These are phyloP conservation scores for Fraxinus ornus DNA, from an alignment of 305 asterid genomes.

Conservation along the genomic window DNA sequence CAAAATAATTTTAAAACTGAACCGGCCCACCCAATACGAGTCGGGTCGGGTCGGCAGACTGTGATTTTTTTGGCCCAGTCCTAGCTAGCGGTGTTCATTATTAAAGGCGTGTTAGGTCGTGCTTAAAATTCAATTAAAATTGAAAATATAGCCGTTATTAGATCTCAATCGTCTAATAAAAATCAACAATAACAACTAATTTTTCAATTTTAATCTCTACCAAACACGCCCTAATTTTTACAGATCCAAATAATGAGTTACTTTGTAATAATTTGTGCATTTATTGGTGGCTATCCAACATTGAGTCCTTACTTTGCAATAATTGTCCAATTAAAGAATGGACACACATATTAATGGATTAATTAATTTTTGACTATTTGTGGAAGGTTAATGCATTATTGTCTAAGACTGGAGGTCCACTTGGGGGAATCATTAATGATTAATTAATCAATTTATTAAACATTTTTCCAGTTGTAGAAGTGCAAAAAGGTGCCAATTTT, in stretches of 20 bases:
- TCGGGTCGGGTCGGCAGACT: no score
- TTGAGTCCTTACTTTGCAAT: not conserved
- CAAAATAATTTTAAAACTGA: no score
- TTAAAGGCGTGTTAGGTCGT: no score
- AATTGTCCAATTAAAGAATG: not conserved
- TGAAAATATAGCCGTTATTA: no score
- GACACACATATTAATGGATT: not conserved
- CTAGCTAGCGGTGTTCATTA: not conserved
- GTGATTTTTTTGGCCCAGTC: no score
- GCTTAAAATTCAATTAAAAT: no score
- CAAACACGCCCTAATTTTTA: not conserved
- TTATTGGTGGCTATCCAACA: not conserved
- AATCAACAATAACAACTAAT: no score
- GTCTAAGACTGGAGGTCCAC: not conserved
- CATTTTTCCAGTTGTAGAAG: not conserved
- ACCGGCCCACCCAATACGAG: no score
- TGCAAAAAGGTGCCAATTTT: not conserved
- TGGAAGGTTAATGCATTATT: not conserved
- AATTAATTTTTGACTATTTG: not conserved
- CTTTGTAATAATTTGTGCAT: not conserved
- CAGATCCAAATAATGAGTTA: not conserved
- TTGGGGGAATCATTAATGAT: not conserved
- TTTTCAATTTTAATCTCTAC: no score
- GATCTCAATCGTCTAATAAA: no score
- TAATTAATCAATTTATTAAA: not conserved